These are phyloP conservation scores for Linum tenue DNA, from an alignment of 345 rosid genomes.

Conservation along the genomic window DNA sequence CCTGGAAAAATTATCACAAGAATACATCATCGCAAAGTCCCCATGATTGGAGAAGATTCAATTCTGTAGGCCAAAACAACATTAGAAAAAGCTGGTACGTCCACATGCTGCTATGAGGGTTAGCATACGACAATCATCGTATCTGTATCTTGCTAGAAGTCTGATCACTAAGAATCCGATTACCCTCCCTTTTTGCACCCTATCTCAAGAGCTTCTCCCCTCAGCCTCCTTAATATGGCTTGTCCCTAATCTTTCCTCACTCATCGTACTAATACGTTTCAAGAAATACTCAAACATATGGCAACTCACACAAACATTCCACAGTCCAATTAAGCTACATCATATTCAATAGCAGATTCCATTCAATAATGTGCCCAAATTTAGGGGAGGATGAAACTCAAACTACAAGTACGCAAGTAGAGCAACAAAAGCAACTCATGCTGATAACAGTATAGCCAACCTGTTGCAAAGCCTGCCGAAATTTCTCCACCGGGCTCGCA, in stretches of 20 bases:
- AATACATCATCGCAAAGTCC: constrained; percentile 7
- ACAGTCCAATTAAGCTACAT: not conserved
- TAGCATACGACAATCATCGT: not conserved
- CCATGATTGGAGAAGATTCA: not conserved
- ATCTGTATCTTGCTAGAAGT: not conserved
- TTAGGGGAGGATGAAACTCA: not conserved
- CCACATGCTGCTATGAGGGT: not conserved
- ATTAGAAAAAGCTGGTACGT: not conserved
- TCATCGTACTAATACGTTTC: not conserved
- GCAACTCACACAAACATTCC: not conserved
- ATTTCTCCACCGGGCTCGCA: constrained; percentile 36
- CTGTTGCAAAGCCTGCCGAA: constrained; percentile 39
- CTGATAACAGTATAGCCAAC: constrained; percentile 18
- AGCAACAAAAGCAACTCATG: not conserved
- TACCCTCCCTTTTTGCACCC: not conserved
- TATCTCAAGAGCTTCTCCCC: not conserved
- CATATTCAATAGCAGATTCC: not conserved
- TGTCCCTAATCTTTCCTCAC: not conserved
- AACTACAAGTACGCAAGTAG: not conserved
- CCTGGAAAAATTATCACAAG: constrained; percentile 48
- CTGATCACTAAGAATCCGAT: not conserved
- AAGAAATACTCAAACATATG: not conserved
- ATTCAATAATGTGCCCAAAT: not conserved
- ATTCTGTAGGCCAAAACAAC: not conserved
- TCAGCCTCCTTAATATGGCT: not conserved